Conservation (phyloP, 768 basidiomycete species). For the Phlegmacium glaucopus region DNA sequence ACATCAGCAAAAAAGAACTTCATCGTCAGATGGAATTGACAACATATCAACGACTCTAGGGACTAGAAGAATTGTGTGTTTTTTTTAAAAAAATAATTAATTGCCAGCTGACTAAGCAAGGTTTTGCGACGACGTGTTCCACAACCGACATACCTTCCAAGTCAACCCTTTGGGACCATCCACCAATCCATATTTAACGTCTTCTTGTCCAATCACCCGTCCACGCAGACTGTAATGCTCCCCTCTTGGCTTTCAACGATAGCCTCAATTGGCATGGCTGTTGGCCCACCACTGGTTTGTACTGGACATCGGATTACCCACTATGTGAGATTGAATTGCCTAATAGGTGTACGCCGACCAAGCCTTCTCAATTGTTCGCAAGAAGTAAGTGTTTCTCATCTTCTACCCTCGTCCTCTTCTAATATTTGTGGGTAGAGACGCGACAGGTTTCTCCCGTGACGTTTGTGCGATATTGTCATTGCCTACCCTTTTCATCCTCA, state of each 20-base stretch:
- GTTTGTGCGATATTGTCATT: slow-evolving; percentile 79
- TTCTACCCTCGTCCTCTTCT: slow-evolving; percentile 2
- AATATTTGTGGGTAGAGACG: slow-evolving; percentile 48
- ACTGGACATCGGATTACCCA: slow-evolving; percentile 1
- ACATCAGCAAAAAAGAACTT: no score
- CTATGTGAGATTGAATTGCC: not conserved
- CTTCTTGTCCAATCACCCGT: no score
- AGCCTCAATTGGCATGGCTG: slow-evolving; percentile 79
- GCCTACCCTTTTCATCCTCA: slow-evolving; percentile 3
- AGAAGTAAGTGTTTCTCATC: slow-evolving; percentile 44
- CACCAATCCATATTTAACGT: no score
- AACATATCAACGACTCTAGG: no score
- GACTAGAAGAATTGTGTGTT: no score
- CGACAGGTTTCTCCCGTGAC: slow-evolving; percentile 83
- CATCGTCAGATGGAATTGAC: no score
- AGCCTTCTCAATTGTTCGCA: slow-evolving; percentile 74
- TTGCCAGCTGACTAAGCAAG: no score
- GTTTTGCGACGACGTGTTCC: no score
- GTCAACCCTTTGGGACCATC: no score
- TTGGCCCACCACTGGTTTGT: slow-evolving; percentile 69
- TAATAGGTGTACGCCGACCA: slow-evolving; percentile 79
- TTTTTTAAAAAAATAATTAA: no score
- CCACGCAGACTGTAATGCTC: slow-evolving; percentile 22
- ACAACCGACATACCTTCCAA: no score
- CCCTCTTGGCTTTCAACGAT: slow-evolving; percentile 62